Base-by-base conservation (phyloP, 2,329 filamentous ascomycete species). In the Chrysosporium queenslandicum region DNA sequence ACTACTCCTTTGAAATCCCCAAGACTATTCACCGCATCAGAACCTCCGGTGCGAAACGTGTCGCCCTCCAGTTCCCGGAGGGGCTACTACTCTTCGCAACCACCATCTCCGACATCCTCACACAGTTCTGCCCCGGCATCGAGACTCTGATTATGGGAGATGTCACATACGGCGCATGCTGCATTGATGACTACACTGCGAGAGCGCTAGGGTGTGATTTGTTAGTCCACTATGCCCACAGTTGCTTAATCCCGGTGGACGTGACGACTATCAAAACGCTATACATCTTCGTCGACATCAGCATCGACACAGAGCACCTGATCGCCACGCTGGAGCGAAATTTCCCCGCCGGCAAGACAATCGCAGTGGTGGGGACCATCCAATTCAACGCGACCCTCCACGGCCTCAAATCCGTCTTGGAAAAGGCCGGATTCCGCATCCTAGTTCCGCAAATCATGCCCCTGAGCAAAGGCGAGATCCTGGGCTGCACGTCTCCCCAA, bases 91-190 rank as follows among this genome's bases (percentile, higher is more conserved):
- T 98, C 53, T 98, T 98, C 66, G 92, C 92, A 20, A 97, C 92
- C 23, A 98, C 92, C 32, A 91, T 98, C 60, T 95, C 92, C 2
- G 92, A 98, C 66, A 97, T 98, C 61, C 75, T 98, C 45, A 87
- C 86, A 0, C 86, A 90, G 65, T 98, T 98, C 73, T 98, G 92
- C 64, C 85, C 88, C 0, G 89, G 86, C 1, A 85, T 86, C 37
- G 87, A 94, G 66, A 97, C 91, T 1, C 76, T 97, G 50, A 98
- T 98, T 68, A 98, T 98, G 92, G 92, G 92, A 56, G 92, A 98
- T 66, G 92, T 98, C 40, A 98, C 92, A 0, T 98, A 98, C 67
- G 92, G 92, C 57, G 92, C 92, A 20, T 98, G 92, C 74, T 98
- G 92, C 66, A 96, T 98, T 61, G 92, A 98, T 67, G 92, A 98